These are phyloP conservation scores for Blumeria hordei DNA, from an alignment of 2,329 filamentous ascomycete genomes.

Conservation along the genomic window DNA sequence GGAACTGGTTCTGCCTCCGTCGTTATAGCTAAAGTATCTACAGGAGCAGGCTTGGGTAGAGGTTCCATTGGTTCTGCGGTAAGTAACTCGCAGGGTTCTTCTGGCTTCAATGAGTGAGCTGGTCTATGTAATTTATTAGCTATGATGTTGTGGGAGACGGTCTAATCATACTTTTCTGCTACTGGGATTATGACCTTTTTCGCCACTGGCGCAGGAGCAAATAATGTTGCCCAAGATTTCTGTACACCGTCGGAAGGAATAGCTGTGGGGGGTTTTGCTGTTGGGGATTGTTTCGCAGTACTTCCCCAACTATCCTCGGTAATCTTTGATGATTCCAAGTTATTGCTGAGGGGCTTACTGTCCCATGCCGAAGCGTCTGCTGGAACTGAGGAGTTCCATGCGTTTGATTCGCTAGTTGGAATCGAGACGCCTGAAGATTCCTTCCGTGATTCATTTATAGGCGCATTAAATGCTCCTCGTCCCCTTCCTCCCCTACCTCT, in stretches of 20 bases:
- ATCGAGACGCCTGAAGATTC: constrained; percentile 33
- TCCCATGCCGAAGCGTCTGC: constrained; percentile 19
- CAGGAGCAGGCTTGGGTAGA: constrained; percentile 18
- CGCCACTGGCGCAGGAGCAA: constrained; percentile 30
- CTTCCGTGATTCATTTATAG: constrained; percentile 34
- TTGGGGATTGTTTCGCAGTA: constrained; percentile 17
- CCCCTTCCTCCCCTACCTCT: constrained; percentile 34
- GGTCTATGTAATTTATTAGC: constrained; percentile 10
- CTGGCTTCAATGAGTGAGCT: constrained; percentile 17
- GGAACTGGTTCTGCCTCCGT: constrained; percentile 5
- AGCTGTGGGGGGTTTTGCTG: constrained; percentile 16
- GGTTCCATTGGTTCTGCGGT: constrained; percentile 16
- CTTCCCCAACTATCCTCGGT: constrained; percentile 10
- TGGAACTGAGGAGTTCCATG: constrained; percentile 27
- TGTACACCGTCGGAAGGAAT: constrained; percentile 18
- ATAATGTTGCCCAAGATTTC: constrained; percentile 57
- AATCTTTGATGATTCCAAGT: constrained; percentile 7
- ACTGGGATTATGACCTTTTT: constrained; percentile 23
- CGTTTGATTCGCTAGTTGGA: constrained; percentile 44
- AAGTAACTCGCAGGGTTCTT: constrained; percentile 23
- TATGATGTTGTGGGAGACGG: constrained; percentile 3
- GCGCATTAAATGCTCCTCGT: constrained; percentile 32
- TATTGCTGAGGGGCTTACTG: constrained; percentile 15
- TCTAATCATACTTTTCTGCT: constrained; percentile 11
- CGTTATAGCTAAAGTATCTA: constrained; percentile 16